Evolutionary conservation across 176 grass and related monocot genomes (phyloP).

Genomic region (Oryza meyeriana): DNA sequence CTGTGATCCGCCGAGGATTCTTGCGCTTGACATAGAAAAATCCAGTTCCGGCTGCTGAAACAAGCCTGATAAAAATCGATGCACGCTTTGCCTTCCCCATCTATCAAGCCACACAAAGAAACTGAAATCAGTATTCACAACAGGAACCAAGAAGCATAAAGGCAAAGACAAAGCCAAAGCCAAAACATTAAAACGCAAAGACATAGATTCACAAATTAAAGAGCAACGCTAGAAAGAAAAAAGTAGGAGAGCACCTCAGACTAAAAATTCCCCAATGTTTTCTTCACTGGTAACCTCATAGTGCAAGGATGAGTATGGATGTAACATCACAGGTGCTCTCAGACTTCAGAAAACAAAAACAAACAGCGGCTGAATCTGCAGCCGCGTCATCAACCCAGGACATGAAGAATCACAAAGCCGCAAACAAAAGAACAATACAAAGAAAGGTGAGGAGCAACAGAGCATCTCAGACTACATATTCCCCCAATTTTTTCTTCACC

Average conservation of each 20-base stretch:
- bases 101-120: background rate
- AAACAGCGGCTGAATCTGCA: background rate
- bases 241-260: background rate
- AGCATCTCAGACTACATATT: constrained; percentile 47
- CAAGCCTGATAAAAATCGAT: constrained; percentile 63
- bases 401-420: background rate
- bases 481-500: constrained; percentile 44
- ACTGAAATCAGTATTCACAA: background rate
- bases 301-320: constrained; percentile 22
- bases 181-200: no score
- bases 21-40: constrained; percentile 78
- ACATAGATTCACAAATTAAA: background rate
- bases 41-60: constrained; percentile 68
- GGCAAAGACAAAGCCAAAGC: no score
- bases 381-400: constrained; percentile 18
- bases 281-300: constrained; percentile 11
- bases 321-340: background rate
- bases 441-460: background rate
- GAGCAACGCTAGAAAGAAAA: background rate
- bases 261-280: background rate
- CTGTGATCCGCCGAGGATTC: constrained; percentile 60
- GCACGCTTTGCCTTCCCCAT: constrained; percentile 76
- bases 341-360: background rate
- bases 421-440: background rate
- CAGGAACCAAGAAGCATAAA: no score